A percentile compares a stretch with the other conserved stretches of the same genome.
Conservation (phyloP, 2,329 filamentous ascomycete genomes). For the Monilinia fructigena region DNA sequence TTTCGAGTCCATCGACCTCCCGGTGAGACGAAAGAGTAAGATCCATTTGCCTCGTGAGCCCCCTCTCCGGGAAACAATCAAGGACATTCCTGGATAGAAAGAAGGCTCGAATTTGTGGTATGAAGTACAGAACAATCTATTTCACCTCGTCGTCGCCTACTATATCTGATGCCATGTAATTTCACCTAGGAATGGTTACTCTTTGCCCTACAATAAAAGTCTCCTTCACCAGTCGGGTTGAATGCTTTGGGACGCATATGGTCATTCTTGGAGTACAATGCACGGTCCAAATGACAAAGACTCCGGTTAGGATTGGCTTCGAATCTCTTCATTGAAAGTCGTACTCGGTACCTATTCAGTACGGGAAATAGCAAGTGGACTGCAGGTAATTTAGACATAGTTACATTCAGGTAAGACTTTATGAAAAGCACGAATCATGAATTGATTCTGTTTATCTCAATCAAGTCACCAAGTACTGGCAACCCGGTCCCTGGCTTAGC, state of each 20-base stretch:
- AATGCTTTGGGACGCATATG: constrained; percentile 7
- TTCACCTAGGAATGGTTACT: neutral
- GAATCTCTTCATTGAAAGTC: constrained; percentile 8
- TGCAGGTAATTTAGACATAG: constrained; percentile 9
- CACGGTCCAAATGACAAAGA: constrained; percentile 15
- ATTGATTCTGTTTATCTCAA: neutral
- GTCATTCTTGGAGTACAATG: constrained; percentile 14
- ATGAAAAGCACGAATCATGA: neutral
- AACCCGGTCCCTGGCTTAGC: constrained; percentile 24
- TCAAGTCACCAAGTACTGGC: constrained; percentile 13
- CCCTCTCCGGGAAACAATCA: constrained; percentile 3
- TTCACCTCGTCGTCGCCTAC: constrained; percentile 21
- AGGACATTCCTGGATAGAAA: constrained; percentile 15
- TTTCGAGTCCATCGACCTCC: constrained; percentile 7
- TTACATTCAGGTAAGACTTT: neutral
- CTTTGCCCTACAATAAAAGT: constrained; percentile 6
- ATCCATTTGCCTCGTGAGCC: constrained; percentile 20
- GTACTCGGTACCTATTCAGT: neutral
- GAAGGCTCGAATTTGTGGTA: constrained; percentile 6
- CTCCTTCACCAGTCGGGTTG: constrained; percentile 22
- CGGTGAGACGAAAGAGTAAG: constrained; percentile 16
- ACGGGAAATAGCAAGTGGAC: constrained; percentile 6
- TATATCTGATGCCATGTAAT: constrained; percentile 22
- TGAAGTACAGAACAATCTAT: constrained; percentile 2
- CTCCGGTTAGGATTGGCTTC: constrained; percentile 11